Conservation (phyloP, 306 rosid species). For the Astragalus membranaceus region DNA sequence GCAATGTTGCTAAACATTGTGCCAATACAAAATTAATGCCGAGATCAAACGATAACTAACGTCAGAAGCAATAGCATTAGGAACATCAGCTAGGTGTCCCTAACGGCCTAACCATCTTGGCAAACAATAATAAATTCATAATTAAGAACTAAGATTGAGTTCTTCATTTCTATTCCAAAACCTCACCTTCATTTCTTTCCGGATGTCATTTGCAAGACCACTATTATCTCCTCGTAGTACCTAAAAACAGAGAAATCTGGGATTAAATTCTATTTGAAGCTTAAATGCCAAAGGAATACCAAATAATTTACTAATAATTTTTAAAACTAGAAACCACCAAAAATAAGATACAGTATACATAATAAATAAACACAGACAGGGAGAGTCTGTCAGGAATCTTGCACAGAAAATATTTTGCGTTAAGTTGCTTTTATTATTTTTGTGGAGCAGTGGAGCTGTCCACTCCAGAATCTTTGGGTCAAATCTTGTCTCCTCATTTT, state of each 20-base stretch:
- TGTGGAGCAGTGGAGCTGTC: neutral
- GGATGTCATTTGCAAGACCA: constrained; percentile 94
- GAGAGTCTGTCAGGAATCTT: no score
- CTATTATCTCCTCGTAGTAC: constrained; percentile 96
- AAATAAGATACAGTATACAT: no score
- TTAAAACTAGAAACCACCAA: no score
- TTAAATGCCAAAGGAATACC: neutral
- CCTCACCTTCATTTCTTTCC: constrained; percentile 96
- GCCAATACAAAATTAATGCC: neutral
- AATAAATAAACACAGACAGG: no score
- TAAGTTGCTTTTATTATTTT: neutral
- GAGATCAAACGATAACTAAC: neutral
- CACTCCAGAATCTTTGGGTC: no score
- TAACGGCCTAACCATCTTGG: constrained; percentile 5
- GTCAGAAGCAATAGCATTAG: neutral
- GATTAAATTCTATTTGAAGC: constrained; percentile 1
- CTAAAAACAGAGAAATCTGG: constrained; percentile 38
- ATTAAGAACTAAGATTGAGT: neutral
- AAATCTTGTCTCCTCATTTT: neutral
- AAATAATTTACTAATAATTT: neutral
- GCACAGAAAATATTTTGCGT: neutral
- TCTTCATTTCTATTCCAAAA: neutral
- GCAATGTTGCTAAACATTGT: neutral
- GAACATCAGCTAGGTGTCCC: constrained; percentile 9
- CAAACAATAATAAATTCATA: constrained; percentile 6